Evolutionary conservation across 352 stramenopile genomes (phyloP), one percentile per base, ranked within the genome.

Genomic region (Pythium aphanidermatum): DNA sequence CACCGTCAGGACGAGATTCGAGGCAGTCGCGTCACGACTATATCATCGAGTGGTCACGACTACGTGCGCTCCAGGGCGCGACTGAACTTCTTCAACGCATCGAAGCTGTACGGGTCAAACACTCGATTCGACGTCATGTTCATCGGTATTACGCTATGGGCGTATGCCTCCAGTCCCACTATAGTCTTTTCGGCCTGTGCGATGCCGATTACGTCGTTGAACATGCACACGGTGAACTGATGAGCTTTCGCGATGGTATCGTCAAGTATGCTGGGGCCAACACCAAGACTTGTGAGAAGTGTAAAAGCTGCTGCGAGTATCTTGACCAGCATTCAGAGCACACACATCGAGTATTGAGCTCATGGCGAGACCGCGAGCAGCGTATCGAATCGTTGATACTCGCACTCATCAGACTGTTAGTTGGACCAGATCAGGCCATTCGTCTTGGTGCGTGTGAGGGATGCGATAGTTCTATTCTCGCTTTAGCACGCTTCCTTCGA

Each of bases 91-190:
- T 51, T 10, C 5, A 17, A 14, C 43, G 32, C 10, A 30, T 51
- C 5, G 43, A 51, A 19, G 43, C 43, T n/a, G 43, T 51, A 8
- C 43, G 43, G 19, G 10, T 42, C 8, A 17, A 51, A 17, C 32
- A 51, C 10, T 51, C 43, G 32, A 42, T 43, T 17, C 43, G 43
- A 14, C 41, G 42, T 31, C 43, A 51, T 17, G 43, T 26, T 26
- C 43, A 43, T 13, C 43, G 43, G 13, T 43, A 35, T 19, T 51
- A 51, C 32, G 32, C 42, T 2, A 17, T 51, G 5, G 24, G 42
- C 24, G 32, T 51, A 6, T 51, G 42, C n/a, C 32, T 39, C 23
- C 36, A 24, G 24, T 42, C 32, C 7, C 1, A 23, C 2, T 24
- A 19, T 1, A 32, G 12, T 2, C 32, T 33, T 0, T 43, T 51